Base-by-base conservation (phyloP, 371 early-diverging fungal genomes). In the Mucor plumbeus region DNA sequence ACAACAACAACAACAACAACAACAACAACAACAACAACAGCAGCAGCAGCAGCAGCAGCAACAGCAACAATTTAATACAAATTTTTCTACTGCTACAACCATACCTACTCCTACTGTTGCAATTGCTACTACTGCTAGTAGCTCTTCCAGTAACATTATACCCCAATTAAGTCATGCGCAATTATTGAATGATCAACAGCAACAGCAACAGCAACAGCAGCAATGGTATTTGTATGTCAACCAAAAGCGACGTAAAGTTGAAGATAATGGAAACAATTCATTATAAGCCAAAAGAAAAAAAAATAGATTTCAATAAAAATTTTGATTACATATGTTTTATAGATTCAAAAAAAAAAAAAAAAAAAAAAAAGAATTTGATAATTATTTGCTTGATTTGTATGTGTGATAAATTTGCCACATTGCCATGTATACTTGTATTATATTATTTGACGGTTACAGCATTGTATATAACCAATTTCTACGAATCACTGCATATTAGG, bases 141-240 rank as follows among this genome's bases (percentile, higher is more conserved):
- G 50, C 13, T 50, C 50, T 10, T 21, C 10, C 26, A 21, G 50
- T 50, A 50, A 50, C 17, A 54, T 59, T 41, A 64, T 64, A 56
- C 64, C 55, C 64, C 55, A 64, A 19, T 41, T 43, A 64, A 26
- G 50, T 21, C 50, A 50, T 8, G 11, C 26, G 17, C 56, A 54
- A 40, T 41, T 41, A 55, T 8, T 35, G 33, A 56, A n/a, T 39
- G 35, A 44, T 10, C 58, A 50, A 33, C 59, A 50, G 43, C 36
- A 62, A 63, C 47, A 64, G 14, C 47, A 54, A 31, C 53, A 55
- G 34, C 55, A 55, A 9, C 38, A 58, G 21, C 61, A 50, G 15
- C 36, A 63, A 68, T 63, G 58, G 63, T 67, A 68, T 39, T 17
- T 68, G 19, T 33, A 68, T 39, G 57, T n/a, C 39, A 62, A 66